Evolutionary conservation across 140 eudicot genomes (phyloP), one percentile per base, ranked within the genome.

Genomic region (Anethum foeniculum): DNA sequence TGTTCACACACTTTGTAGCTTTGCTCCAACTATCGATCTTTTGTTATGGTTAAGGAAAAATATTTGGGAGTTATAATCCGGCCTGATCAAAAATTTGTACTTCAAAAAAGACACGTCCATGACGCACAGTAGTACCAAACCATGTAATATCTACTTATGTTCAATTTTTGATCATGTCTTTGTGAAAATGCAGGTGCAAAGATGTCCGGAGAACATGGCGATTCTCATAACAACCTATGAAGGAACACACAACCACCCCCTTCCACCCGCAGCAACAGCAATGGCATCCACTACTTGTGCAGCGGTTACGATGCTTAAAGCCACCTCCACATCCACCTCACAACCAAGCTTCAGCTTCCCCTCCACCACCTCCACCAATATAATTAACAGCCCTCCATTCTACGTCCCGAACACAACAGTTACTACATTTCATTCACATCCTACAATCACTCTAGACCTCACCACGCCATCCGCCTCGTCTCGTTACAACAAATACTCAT

Each of bases 201-300:
- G 93, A 75, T 87, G 89, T 65, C 71, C 85, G 0, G 84, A 87
- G 38, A 88, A 89, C 86, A 87, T 80, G 86, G 84, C 93, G 0
- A 83, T 89, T 38, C 76, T 89, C 84, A 87, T 85, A 81, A 89
- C 93, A 30, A 89, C 90, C 30, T 89, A 89, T 28, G 93, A 89
- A 87, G 93, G 91, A 60, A 84, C 88, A 9, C 93, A 90, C 80
- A 84, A 87, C 85, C 93, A 89, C 71, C 85, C 84, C 36, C 86
- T 89, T 3, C 81, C 91, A 19, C 30, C 80, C 16, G 77, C 88
- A 68, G 93, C 91, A 75, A 90, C 93, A 47, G 88, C 91, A 43
- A 87, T 90, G 93, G 91, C 93, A 6, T 87, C 93, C 39, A 90
- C 91, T 48, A 90, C 93, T 62, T 84, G 86, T 1, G 93, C 93